Base-by-base conservation (phyloP, 148 eudicot genomes). In the Silene latifolia region DNA sequence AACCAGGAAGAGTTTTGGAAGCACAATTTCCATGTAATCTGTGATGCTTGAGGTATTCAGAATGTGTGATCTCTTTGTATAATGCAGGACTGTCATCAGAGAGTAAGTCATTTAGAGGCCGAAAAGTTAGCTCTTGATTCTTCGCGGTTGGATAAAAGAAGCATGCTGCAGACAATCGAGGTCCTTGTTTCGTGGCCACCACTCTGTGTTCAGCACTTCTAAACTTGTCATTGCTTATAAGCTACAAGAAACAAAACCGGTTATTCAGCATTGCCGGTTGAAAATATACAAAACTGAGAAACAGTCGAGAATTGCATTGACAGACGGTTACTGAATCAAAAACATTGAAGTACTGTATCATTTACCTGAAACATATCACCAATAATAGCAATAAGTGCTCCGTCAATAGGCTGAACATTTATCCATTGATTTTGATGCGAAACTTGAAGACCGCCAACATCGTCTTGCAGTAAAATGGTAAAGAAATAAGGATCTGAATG, bases 281-380 rank as follows among this genome's bases (percentile, higher is more conserved):
- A n/a, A n/a, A n/a, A n/a, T n/a, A n/a, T n/a, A n/a, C n/a, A n/a
- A n/a, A n/a, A n/a, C n/a, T n/a, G 8, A 39, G 44, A 39, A 39
- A 39, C 9, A n/a, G n/a, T n/a, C n/a, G n/a, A n/a, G n/a, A n/a
- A n/a, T n/a, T n/a, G n/a, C n/a, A n/a, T n/a, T n/a, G n/a, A n/a
- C n/a, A 7, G 23, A 5, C 62, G 19, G 8, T n/a, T 58, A 58
- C 23, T 58, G 19, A 20, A 58, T n/a, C n/a, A n/a, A n/a, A n/a
- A n/a, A n/a, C n/a, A n/a, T n/a, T n/a, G n/a, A n/a, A n/a, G n/a
- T n/a, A n/a, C n/a, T n/a, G n/a, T n/a, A n/a, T 39, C 8, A 12
- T 67, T 57, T 66, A 88, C 91, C 97, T 89, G 97, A 75, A 93
- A 47, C 73, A 86, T 77, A 75, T 89, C 97, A 20, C 98, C 97